Evolutionary conservation across 345 rosid species (phyloP).

Genomic region (Isatis tinctoria): DNA sequence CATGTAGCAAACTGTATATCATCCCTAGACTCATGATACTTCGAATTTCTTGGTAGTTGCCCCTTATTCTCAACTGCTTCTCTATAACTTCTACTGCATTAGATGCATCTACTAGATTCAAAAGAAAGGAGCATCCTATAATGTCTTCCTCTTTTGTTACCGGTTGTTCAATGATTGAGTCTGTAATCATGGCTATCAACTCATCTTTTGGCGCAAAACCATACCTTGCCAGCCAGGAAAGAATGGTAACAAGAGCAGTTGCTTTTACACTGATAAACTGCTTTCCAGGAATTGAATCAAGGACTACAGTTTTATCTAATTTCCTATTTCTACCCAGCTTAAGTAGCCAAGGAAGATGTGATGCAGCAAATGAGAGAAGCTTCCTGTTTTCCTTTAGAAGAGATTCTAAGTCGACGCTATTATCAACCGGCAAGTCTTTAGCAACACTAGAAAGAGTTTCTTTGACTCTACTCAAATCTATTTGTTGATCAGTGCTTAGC

Average conservation of each 20-base stretch:
- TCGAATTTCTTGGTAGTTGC: slow-evolving; percentile 70
- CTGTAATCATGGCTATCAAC: slow-evolving; percentile 69
- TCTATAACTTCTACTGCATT: slow-evolving; percentile 89
- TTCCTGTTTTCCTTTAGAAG: slow-evolving; percentile 69
- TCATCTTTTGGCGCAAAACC: slow-evolving; percentile 88
- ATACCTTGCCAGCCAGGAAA: slow-evolving; percentile 83
- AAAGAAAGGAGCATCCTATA: slow-evolving; percentile 76
- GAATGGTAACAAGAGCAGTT: slow-evolving; percentile 55
- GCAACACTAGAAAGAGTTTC: slow-evolving; percentile 55
- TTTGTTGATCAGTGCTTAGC: slow-evolving; percentile 40
- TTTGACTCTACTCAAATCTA: slow-evolving; percentile 41
- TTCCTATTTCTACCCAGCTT: slow-evolving; percentile 53
- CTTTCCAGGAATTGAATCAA: slow-evolving; percentile 56
- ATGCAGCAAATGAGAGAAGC: slow-evolving; percentile 62
- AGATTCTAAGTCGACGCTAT: slow-evolving; percentile 50
- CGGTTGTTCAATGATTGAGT: slow-evolving; percentile 80
- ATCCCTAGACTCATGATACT: slow-evolving; percentile 94
- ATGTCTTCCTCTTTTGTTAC: slow-evolving; percentile 82
- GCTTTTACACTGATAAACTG: slow-evolving; percentile 57
- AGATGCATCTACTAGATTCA: slow-evolving; percentile 86
- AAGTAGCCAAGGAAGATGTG: slow-evolving; percentile 92
- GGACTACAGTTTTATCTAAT: slow-evolving; percentile 39
- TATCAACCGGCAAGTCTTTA: slow-evolving; percentile 52
- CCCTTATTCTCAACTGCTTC: slow-evolving; percentile 75
- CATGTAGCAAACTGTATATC: slow-evolving; percentile 79